Evolutionary conservation across 495 filamentous ascomycete species (phyloP), one percentile per base, ranked within the genome.

Genomic region (Penicillium longicatenatum): DNA sequence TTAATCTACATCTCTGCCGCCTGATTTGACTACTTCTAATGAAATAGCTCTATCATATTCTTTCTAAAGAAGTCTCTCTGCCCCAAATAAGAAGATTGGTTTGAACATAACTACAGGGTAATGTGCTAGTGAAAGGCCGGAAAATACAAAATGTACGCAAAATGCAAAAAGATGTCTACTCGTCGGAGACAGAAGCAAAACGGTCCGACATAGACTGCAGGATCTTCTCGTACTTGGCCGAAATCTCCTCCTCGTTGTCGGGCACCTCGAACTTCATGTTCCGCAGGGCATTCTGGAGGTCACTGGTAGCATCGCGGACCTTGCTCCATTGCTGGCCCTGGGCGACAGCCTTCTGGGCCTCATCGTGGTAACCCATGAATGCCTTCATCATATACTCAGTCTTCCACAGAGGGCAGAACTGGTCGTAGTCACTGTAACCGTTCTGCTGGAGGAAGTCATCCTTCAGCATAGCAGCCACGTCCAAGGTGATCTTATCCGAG

Each of bases 371-470:
- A 50, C 86, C 89, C 85, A 98, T 92, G 85, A 99, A 97, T 46
- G 87, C 86, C 82, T 94, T 96, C 94, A 99, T 99, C 94, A 99
- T 97, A 84, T 95, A 99, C 69, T 93, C 87, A 4, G 94, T 99
- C 85, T 99, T 99, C 93, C 93, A 99, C 69, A 99, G 81, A 33
- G 94, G 94, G 70, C 94, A 99, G 84, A 94, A 98, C 78, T 97
- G 91, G 72, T 99, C 95, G 72, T 98, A 97, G 71, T 97, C 90
- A 70, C 89, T 93, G 82, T 99, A 99, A 35, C 94, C 94, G 77
- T 99, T 99, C 72, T 99, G 94, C 77, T 99, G 94, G 58, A 99
- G 72, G 82, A 99, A 99, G 73, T 99, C 94, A 63, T 99, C 94
- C 84, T 99, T 99, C 69, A 99, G 77, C 58, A 99, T 77, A 21